Evolutionary conservation across 2,329 filamentous ascomycete species (phyloP).

Genomic region (Domatiomyces globalis): DNA sequence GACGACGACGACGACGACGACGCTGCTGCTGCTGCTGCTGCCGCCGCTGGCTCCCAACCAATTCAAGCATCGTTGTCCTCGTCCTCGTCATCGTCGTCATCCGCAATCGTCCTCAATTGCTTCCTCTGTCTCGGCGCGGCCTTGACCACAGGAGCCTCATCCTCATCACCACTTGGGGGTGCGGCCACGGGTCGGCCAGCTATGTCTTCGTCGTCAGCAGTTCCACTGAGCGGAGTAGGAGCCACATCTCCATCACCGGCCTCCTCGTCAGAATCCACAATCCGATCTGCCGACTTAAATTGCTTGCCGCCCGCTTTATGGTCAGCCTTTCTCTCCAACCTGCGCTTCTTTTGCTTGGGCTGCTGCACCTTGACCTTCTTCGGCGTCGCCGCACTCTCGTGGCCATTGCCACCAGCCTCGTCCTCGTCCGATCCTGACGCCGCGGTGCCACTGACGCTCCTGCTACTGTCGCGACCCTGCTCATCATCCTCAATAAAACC

Average conservation of each 20-base stretch:
- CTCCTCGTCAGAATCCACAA: constrained; percentile 60
- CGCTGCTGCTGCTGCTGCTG: neutral
- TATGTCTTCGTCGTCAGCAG: constrained; percentile 8
- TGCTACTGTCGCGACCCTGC: constrained; percentile 14
- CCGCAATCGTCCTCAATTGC: constrained; percentile 17
- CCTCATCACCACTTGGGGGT: constrained; percentile 8
- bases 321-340: constrained; percentile 40
- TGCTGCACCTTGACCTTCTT: constrained; percentile 15
- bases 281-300: constrained; percentile 74
- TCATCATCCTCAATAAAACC: constrained; percentile 24
- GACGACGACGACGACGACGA: neutral
- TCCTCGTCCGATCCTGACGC: constrained; percentile 14
- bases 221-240: constrained; percentile 6
- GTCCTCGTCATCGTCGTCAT: constrained; percentile 19
- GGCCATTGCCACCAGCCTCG: constrained; percentile 8
- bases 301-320: constrained; percentile 25
- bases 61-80: neutral
- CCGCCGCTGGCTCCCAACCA: neutral
- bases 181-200: constrained; percentile 11
- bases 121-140: constrained; percentile 14
- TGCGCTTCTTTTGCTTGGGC: constrained; percentile 44
- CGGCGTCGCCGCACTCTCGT: constrained; percentile 4
- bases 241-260: constrained; percentile 25
- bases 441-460: constrained; percentile 14
- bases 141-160: constrained; percentile 10